Percentiles rank a stretch among this genome's conserved stretches.
phyloP scores from a whole-genome alignment of 257 asterid genomes.

The Solanum chilense region DNA sequence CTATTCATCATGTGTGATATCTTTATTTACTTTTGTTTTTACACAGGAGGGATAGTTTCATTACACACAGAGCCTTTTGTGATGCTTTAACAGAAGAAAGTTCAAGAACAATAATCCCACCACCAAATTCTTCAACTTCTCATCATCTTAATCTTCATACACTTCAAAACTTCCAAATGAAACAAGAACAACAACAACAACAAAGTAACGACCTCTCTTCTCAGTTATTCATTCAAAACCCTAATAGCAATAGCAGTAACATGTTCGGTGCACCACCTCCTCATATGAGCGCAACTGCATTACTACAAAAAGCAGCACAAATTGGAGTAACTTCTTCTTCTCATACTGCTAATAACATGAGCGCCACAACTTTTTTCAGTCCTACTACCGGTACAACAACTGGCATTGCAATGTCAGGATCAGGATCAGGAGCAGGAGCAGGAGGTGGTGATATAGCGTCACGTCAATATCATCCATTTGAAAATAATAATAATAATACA shows the following conservation, averaged over 20 bases:
- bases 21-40: neutral
- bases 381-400: neutral
- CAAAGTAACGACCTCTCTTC: neutral
- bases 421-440: neutral
- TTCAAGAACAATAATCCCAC: slow-evolving; percentile 32
- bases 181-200: slow-evolving; percentile 29
- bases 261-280: slow-evolving; percentile 2
- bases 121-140: slow-evolving; percentile 14
- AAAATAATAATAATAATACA: neutral
- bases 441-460: too few species aligned
- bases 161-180: slow-evolving; percentile 21
- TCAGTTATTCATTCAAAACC: slow-evolving; percentile 12
- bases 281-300: slow-evolving; percentile 58
- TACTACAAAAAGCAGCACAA: slow-evolving; percentile 62
- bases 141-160: slow-evolving; percentile 15
- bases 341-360: slow-evolving; percentile 26
- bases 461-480: neutral
- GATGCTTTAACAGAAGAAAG: slow-evolving; percentile 67
- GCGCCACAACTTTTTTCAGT: neutral
- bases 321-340: slow-evolving; percentile 45
- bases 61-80: slow-evolving; percentile 80
- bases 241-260: slow-evolving; percentile 9
- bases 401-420: neutral
- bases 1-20: neutral
- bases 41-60: slow-evolving; percentile 73